Evolutionary conservation across 306 rosid genomes (phyloP), one percentile per base, ranked within the genome.

Genomic region (Castanea crenata): DNA sequence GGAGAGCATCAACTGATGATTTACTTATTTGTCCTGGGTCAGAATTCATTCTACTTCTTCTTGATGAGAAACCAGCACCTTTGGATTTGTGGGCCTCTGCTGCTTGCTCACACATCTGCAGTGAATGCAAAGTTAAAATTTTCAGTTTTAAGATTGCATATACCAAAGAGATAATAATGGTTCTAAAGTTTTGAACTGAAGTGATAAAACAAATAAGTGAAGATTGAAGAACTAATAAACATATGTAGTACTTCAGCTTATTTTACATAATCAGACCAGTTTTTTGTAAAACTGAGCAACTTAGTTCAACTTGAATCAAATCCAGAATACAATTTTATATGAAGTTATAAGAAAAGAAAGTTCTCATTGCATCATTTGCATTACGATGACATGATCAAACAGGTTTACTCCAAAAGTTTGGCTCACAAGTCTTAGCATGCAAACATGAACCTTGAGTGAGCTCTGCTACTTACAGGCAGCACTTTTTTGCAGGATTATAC

Each of bases 61-160:
- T 90, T 69, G 94, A 89, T 80, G 89, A 84, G 84, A 89, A 90
- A 64, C 87, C 83, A 52, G 4, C 81, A 58, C 87, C 97, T 90
- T 92, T 94, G 74, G 99, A 91, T 82, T 90, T 90, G 91, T 90
- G 97, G 58, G 97, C 95, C 81, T 91, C 99, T 5, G 99, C 98
- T 58, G 99, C 98, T 89, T 83, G 94, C 87, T 95, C 99, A 82
- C 99, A 93, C 89, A 95, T 93, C 99, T 95, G 88, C 88, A 85
- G 69, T 62, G 20, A 58, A 65, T 67, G 80, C 0, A 11, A 77
- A 55, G 19, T 69, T 34, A 3, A 55, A 69, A 74, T 75, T 54
- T 78, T 79, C 4, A 75, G 38, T 69, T 58, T 31, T 3, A 63
- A 69, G 44, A 51, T 19, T n/a, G 55, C 29, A 56, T 16, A 69